A percentile compares a stretch with the other conserved stretches of the same genome.
Conservation (phyloP, 108 stramenopile species). For the Skeletonema menzelii region DNA sequence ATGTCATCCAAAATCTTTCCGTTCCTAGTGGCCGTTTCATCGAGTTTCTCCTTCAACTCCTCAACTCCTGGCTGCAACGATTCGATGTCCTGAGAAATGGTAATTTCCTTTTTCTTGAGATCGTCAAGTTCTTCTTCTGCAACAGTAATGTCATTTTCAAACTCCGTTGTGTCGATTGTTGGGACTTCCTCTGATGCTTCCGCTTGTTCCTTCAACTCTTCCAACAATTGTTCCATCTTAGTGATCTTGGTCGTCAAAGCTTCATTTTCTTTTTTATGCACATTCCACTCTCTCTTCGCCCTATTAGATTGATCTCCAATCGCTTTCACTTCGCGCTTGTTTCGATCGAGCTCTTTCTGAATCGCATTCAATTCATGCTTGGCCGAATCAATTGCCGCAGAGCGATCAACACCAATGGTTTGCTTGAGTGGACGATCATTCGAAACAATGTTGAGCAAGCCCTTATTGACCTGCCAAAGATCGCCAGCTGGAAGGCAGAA, state of each 20-base stretch:
- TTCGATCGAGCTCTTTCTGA: conserved; percentile 67
- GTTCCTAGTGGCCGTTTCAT: conserved; percentile 69
- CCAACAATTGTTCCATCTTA: conserved; percentile 23
- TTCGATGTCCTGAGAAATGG: conserved; percentile 47
- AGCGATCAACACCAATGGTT: conserved; percentile 76
- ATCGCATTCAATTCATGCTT: conserved; percentile 51
- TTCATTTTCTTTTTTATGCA: conserved; percentile 40
- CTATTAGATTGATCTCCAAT: conserved; percentile 26
- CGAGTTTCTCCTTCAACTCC: conserved; percentile 41
- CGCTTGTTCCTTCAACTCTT: conserved; percentile 48
- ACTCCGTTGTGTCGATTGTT: conserved; percentile 72
- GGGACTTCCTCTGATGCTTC: conserved; percentile 59
- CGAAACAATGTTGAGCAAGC: conserved; percentile 44
- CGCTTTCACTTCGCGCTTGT: conserved; percentile 44
- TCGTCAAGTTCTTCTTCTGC: conserved; percentile 55
- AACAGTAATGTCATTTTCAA: conserved; percentile 63
- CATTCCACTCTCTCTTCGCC: conserved; percentile 27
- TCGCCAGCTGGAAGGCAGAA: conserved; percentile 75
- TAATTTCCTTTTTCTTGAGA: conserved; percentile 39
- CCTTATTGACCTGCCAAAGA: conserved; percentile 62
- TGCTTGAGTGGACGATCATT: conserved; percentile 53
- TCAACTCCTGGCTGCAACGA: conserved; percentile 52
- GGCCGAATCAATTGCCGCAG: conserved; percentile 60
- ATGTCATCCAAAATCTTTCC: conserved; percentile 68
- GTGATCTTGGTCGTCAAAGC: conserved; percentile 45